A percentile compares a stretch with the other conserved stretches of the same genome.
phyloP scores from a whole-genome alignment of 2,329 filamentous ascomycete species.

The Claviceps africana region DNA sequence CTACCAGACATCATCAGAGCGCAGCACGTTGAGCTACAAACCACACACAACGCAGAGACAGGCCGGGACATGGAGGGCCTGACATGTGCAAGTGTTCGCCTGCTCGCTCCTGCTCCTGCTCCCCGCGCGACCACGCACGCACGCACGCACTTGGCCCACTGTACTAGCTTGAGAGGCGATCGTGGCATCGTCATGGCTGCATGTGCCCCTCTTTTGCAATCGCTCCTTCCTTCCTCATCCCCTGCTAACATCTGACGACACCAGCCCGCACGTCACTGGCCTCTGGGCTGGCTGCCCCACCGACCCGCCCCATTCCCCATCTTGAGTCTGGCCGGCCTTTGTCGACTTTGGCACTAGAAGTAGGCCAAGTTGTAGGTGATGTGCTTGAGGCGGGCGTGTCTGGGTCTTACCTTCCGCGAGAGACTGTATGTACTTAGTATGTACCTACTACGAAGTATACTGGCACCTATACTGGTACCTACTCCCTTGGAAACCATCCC shows the following conservation, averaged over 20 bases:
- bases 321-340: not conserved
- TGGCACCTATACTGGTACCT: no score
- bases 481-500: not conserved
- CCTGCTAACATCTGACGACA: constrained; percentile 1
- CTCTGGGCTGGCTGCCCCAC: not conserved
- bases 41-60: no score
- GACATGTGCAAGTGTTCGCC: not conserved
- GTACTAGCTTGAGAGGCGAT: not conserved
- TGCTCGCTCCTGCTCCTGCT: no score
- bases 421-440: no score
- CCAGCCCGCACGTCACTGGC: not conserved
- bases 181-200: not conserved
- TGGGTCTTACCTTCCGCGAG: no score
- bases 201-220: not conserved
- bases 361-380: no score
- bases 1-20: no score
- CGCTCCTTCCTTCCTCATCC: not conserved
- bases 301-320: not conserved
- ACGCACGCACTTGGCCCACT: not conserved
- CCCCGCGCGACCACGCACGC: not conserved
- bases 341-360: not conserved
- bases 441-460: no score
- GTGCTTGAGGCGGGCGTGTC: no score
- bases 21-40: no score
- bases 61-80: not conserved